phyloP scores from a whole-genome alignment of 768 basidiomycete species.

The Leccinum longicurvipes region DNA sequence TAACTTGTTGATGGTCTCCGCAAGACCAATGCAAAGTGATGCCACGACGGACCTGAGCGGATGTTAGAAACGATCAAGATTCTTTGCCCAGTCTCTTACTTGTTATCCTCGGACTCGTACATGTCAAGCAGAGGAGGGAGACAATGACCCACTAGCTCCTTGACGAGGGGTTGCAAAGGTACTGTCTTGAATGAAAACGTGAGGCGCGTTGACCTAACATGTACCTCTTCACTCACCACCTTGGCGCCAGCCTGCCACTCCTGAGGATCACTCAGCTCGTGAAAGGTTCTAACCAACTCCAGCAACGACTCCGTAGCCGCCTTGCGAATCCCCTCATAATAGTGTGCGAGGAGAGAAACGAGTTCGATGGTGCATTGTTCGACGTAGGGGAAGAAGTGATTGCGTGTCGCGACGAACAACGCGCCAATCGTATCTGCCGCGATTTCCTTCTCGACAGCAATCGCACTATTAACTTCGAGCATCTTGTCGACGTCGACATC shows the following conservation, averaged over 20 bases:
- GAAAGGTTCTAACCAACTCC: constrained; percentile 86
- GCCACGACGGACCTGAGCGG: constrained; percentile 75
- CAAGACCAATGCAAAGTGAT: constrained; percentile 80
- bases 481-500: constrained; percentile 83
- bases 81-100: constrained; percentile 56
- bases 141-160: constrained; percentile 73
- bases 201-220: constrained; percentile 1
- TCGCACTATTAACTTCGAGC: constrained; percentile 90
- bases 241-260: constrained; percentile 79
- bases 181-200: constrained; percentile 30
- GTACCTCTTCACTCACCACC: constrained; percentile 44
- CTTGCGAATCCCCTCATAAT: constrained; percentile 98
- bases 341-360: constrained; percentile 77
- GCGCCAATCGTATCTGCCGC: constrained; percentile 95
- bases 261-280: constrained; percentile 77
- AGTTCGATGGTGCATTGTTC: constrained; percentile 80
- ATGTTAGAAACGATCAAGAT: constrained; percentile 14
- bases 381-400: constrained; percentile 88
- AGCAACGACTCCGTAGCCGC: constrained; percentile 84
- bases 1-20: constrained; percentile 88
- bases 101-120: constrained; percentile 95
- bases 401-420: constrained; percentile 76
- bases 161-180: constrained; percentile 65
- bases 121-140: constrained; percentile 77
- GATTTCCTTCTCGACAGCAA: constrained; percentile 99